Evolutionary conservation across 1,284 basidiomycete genomes (phyloP), one percentile per base, ranked within the genome.

Genomic region (Cerioporus squamosus): DNA sequence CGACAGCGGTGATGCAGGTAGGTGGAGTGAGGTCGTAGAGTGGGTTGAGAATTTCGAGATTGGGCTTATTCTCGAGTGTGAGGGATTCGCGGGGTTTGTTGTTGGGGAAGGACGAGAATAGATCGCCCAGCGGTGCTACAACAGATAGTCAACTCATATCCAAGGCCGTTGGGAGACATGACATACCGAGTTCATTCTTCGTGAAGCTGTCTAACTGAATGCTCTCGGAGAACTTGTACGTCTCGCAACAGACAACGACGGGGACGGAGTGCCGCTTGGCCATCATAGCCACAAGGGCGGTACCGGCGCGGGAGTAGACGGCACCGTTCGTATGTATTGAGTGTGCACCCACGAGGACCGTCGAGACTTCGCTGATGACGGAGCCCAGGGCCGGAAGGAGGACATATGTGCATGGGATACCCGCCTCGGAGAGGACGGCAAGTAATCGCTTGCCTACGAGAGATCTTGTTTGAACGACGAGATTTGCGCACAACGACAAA

Each of bases 191-290:
- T 75, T 99, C 97, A 72, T 99, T 99, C 73, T 93, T 94, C 29
- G 94, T 95, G 64, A 99, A 95, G 31, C 92, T 92, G 74, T 99
- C 97, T 50, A 99, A 80, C 73, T 94, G 90, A 36, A 99, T 91
- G 36, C 88, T 86, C 67, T 99, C 97, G 22, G 92, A 92, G 69
- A 97, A 98, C 74, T 99, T 99, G 81, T 98, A 98, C 18, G 97
- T 99, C 77, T 99, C 97, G 68, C 96, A 97, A 68, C 95, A 98
- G 17, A 97, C 95, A 51, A 99, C 88, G 17, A 98, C 95, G 7
- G 97, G 97, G 1, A 98, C 90, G 20, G 88, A 89, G 69, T 91
- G 86, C 54, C 88, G 86, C 73, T 94, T 93, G 0, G 95, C 94
- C 81, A 98, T 88, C 94, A 99, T 96, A 0, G 97, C 94, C 22